These are phyloP conservation scores for Amanita inopinata DNA, from an alignment of 768 basidiomycete species.

Conservation along the genomic window DNA sequence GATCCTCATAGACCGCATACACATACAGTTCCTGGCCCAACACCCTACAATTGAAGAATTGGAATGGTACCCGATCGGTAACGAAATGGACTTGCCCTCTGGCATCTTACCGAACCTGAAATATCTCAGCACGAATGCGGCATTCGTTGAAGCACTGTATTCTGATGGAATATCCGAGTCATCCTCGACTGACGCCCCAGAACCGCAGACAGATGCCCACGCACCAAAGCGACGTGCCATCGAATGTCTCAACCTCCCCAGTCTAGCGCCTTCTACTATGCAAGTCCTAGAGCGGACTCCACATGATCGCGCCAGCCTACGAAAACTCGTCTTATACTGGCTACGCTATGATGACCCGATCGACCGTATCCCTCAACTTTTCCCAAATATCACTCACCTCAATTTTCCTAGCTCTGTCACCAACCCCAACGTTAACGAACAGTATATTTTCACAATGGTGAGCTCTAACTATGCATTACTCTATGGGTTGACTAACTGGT, in stretches of 20 bases:
- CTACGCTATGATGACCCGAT: constrained; percentile 22
- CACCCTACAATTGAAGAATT: constrained; percentile 38
- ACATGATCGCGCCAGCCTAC: constrained; percentile 21
- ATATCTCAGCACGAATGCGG: constrained; percentile 23
- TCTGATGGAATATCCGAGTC: constrained; percentile 9
- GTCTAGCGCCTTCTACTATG: constrained; percentile 21
- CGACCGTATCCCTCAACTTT: constrained; percentile 24
- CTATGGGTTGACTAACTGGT: not conserved
- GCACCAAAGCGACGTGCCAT: constrained; percentile 19
- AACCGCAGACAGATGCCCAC: not conserved
- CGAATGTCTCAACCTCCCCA: constrained; percentile 25
- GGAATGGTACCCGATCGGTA: constrained; percentile 32
- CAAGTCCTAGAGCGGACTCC: constrained; percentile 17
- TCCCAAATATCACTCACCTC: constrained; percentile 31
- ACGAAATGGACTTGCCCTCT: constrained; percentile 20
- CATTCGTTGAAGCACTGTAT: constrained; percentile 28
- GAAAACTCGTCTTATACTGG: constrained; percentile 23
- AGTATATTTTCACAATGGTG: constrained; percentile 19
- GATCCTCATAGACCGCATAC: constrained; percentile 24
- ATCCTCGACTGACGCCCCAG: constrained; percentile 5
- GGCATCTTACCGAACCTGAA: constrained; percentile 32
- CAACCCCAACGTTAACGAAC: constrained; percentile 15
- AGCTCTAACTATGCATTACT: constrained; percentile 9
- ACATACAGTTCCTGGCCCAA: constrained; percentile 30
- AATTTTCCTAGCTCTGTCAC: constrained; percentile 23